Evolutionary conservation across 2,329 filamentous ascomycete genomes (phyloP), one percentile per base, ranked within the genome.

Genomic region (Claviceps sp.): DNA sequence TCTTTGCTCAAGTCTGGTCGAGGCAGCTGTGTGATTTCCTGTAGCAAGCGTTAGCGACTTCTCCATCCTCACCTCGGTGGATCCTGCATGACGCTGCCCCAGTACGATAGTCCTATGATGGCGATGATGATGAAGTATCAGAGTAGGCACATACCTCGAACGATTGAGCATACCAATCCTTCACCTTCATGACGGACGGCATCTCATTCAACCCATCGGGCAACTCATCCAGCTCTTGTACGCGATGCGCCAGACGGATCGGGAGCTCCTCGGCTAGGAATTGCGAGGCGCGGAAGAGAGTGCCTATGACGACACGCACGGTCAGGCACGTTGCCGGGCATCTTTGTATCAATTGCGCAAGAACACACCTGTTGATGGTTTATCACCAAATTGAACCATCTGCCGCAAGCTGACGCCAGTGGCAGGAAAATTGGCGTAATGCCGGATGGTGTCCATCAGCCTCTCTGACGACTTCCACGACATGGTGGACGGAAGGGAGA

Each of bases 311-410:
- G 22, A 18, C 26, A 16, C 14, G 43, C 52, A 48, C 47, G 54
- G 26, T 53, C 43, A 59, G 53, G 36, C 42, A 54, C 50, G 40
- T 30, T 38, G 30, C n/a, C 22, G 6, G n/a, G 24, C 22, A 22
- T 13, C 87, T 85, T 24, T 38, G 95, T 75, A 50, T 34, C 51
- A 43, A 40, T 30, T 24, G 20, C 13, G 47, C 52, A 36, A n/a
- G 44, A 53, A 68, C 78, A 63, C 74, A 93, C 88, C 89, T 61
- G 84, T 87, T 16, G 90, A 96, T 50, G 91, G 90, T 67, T 83
- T 87, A 74, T 95, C 89, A 65, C 91, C 91, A 69, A 97, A 97
- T 70, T 97, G 91, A 54, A 97, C 91, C 93, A 98, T 98, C 77
- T 98, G 93, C 68, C 93, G 82, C 70, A 98, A 77, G 67, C 90